Percentiles rank a stretch among this genome's conserved stretches.
Evolutionary conservation across 179 eudicot genomes (phyloP).

Genomic region (Beta macrorhiza): DNA sequence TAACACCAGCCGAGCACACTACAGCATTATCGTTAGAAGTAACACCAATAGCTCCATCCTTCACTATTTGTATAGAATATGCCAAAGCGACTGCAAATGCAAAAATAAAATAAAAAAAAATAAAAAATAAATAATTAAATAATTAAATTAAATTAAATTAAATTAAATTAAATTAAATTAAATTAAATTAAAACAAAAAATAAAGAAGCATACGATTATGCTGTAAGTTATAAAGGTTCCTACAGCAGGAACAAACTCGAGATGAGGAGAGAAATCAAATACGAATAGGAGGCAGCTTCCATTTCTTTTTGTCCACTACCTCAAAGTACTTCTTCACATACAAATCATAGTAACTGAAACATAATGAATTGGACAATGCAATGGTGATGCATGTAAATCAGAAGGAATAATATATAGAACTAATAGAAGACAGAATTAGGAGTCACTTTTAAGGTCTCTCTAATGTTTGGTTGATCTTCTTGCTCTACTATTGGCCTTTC

Average conservation of each 20-base stretch:
- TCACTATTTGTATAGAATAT: slow-evolving; percentile 32
- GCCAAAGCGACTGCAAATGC: slow-evolving; percentile 27
- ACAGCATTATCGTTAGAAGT: slow-evolving; percentile 29
- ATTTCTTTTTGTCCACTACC: slow-evolving; percentile 16
- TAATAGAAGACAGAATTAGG: too few relatives aligned
- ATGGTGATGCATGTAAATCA: too few relatives aligned
- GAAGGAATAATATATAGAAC: too few relatives aligned
- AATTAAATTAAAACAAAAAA: background rate
- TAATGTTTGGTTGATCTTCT: too few relatives aligned
- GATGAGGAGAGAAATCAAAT: background rate
- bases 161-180: too few relatives aligned
- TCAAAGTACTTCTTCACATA: slow-evolving; percentile 26
- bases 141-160: too few relatives aligned
- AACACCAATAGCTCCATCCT: slow-evolving; percentile 29
- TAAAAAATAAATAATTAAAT: too few relatives aligned
- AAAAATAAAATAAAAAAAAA: too few relatives aligned
- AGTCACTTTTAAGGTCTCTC: too few relatives aligned
- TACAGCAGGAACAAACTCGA: too few relatives aligned
- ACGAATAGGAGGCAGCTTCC: slow-evolving; percentile 30
- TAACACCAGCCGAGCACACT: slow-evolving; percentile 26
- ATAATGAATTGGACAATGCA: background rate
- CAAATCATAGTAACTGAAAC: slow-evolving; percentile 31
- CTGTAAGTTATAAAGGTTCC: background rate
- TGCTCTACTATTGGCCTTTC: too few relatives aligned
- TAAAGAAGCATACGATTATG: background rate